Percentiles rank a stretch among this genome's conserved stretches.
Conservation (phyloP, 1,284 basidiomycete species). For the Ceratobasidium sp. region DNA sequence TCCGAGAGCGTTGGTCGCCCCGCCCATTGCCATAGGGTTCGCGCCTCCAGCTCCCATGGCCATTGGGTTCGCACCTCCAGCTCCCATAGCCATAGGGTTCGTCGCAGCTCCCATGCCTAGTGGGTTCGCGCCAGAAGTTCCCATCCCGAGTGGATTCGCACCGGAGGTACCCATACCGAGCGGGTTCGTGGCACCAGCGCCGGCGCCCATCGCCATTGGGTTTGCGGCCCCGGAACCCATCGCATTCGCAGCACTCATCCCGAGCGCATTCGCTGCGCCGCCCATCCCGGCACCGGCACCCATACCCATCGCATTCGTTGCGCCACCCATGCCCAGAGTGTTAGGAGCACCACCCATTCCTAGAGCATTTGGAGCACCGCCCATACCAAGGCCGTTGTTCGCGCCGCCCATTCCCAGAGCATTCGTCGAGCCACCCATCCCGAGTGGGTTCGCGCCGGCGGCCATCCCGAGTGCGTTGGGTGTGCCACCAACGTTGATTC, state of each 20-base stretch:
- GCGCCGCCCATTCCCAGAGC: conserved; percentile 31
- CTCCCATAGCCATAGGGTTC: no score
- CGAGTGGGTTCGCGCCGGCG: no score
- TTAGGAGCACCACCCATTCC: background rate
- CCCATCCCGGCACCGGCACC: conserved; percentile 1
- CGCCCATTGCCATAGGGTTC: no score
- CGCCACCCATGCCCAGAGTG: conserved; percentile 11
- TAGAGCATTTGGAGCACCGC: background rate
- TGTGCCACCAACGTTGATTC: conserved; percentile 25
- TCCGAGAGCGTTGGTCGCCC: no score
- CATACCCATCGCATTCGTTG: conserved; percentile 21
- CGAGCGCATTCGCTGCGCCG: no score
- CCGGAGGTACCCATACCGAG: no score
- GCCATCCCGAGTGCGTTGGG: conserved; percentile 23
- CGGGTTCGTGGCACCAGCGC: conserved; percentile 9
- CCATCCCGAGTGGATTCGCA: conserved; percentile 1
- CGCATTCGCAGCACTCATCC: no score
- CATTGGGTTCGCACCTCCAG: no score
- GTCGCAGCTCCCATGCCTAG: no score
- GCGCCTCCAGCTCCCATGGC: no score
- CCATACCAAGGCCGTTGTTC: conserved; percentile 4
- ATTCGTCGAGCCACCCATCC: conserved; percentile 43
- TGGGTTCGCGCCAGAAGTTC: conserved; percentile 1
- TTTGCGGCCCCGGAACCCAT: background rate
- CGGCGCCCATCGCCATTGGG: background rate